Conservation (phyloP, 192 early-diverging fungal genomes). For the Allomyces arbusculus region DNA sequence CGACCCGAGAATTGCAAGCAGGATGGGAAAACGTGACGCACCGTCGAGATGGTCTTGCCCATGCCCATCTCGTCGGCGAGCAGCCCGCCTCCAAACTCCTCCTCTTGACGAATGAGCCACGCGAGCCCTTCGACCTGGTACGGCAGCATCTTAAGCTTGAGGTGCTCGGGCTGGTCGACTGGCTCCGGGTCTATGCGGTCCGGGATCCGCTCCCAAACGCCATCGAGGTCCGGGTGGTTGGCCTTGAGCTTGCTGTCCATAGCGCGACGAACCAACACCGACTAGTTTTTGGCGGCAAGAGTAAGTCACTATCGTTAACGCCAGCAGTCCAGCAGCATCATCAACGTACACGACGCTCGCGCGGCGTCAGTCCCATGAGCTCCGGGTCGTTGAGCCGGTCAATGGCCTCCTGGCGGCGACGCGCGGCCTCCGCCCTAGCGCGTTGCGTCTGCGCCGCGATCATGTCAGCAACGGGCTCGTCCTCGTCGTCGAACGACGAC, state of each 20-base stretch:
- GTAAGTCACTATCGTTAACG: background rate
- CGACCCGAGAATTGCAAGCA: no score
- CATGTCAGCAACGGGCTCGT: no score
- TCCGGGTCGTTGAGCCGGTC: no score
- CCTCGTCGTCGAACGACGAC: no score
- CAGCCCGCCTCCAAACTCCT: conserved; percentile 40
- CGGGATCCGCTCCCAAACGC: conserved; percentile 1
- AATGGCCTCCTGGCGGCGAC: no score
- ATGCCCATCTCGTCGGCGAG: conserved; percentile 80
- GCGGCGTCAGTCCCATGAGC: background rate
- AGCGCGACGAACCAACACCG: no score
- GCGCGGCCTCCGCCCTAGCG: no score
- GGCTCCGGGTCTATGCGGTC: background rate
- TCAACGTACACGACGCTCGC: conserved; percentile 1
- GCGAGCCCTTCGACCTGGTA: conserved; percentile 71
- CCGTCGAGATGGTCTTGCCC: conserved; percentile 83
- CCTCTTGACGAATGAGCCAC: conserved; percentile 69
- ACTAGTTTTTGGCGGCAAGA: background rate
- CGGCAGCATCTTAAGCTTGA: conserved; percentile 58
- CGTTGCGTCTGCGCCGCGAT: no score
- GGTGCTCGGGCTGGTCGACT: conserved; percentile 37
- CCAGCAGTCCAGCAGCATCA: background rate
- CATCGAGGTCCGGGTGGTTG: conserved; percentile 1
- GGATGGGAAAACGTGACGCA: no score
- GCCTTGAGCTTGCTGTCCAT: background rate